These are phyloP conservation scores for Berkeleyomyces basicola DNA, from an alignment of 2,329 filamentous ascomycete genomes.

Conservation along the genomic window DNA sequence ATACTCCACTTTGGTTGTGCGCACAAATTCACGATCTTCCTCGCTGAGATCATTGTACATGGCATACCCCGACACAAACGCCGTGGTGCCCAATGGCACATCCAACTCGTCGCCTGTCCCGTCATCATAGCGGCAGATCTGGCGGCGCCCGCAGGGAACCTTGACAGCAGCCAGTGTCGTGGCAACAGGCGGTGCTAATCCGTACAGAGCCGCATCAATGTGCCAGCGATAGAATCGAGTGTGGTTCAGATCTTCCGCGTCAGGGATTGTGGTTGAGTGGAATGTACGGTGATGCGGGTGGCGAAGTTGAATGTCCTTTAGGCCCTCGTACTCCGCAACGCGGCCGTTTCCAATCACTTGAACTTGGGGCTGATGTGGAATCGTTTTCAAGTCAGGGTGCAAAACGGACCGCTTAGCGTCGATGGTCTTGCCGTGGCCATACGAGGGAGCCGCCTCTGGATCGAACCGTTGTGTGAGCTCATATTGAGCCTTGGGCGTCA, in stretches of 20 bases:
- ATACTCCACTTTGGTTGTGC: slow-evolving; percentile 54
- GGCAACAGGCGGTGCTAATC: slow-evolving; percentile 54
- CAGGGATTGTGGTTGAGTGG: slow-evolving; percentile 46
- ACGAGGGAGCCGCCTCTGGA: slow-evolving; percentile 41
- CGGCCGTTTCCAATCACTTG: slow-evolving; percentile 67
- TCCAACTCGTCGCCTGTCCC: slow-evolving; percentile 46
- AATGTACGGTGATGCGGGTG: slow-evolving; percentile 69
- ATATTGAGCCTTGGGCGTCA: slow-evolving; percentile 55
- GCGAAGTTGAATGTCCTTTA: slow-evolving; percentile 48
- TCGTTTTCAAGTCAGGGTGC: slow-evolving; percentile 64
- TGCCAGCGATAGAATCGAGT: slow-evolving; percentile 61
- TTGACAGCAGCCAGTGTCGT: slow-evolving; percentile 59
- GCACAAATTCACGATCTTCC: slow-evolving; percentile 49
- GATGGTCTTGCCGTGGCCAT: slow-evolving; percentile 62
- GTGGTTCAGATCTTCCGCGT: slow-evolving; percentile 30
- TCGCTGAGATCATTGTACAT: slow-evolving; percentile 53
- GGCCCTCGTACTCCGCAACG: slow-evolving; percentile 51
- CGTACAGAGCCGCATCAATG: slow-evolving; percentile 64
- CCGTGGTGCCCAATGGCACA: slow-evolving; percentile 60
- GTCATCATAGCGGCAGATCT: slow-evolving; percentile 59
- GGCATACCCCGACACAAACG: slow-evolving; percentile 53
- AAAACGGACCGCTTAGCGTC: slow-evolving; percentile 48
- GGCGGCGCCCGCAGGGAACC: slow-evolving; percentile 48
- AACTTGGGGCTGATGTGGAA: slow-evolving; percentile 63
- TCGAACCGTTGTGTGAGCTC: slow-evolving; percentile 61